Base-by-base conservation (phyloP, 768 basidiomycete genomes). In the Lactifluus hygrophoroides region DNA sequence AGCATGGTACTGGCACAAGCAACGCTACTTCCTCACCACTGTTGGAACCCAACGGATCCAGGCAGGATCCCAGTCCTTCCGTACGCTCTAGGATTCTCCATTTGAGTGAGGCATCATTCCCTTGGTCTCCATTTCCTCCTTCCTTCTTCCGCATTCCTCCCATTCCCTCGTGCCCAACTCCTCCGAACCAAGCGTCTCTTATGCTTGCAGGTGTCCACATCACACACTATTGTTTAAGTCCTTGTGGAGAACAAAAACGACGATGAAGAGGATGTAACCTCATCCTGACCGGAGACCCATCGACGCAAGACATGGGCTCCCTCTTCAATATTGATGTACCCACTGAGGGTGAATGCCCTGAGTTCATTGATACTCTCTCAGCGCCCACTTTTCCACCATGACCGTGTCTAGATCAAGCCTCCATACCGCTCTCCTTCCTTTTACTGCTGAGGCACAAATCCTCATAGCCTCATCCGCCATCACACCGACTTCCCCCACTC, bases 321-420 rank as follows among this genome's bases (percentile, higher is more conserved):
- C 86, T 86, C n/a, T 86, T 88, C 70, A 88, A 83, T 64, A 84
- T 88, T 64, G 79, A 82, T 64, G 68, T 73, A 10, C 84, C 83
- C 3, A 77, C 76, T 13, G 68, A 72, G 13, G 70, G 71, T 40
- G 54, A 62, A 9, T 51, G 4, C 11, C 48, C 50, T 40, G 51
- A 16, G 28, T 19, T 30, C 10, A 23, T 35, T 25, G 56, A 48
- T 21, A 86, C 64, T 88, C 86, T 7, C 70, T 88, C 53, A 86
- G 86, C 65, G 88, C 85, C 2, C 53, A 47, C 21, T 37, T 60
- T 21, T 60, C 59, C 40, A 49, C 54, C 66, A 73, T 64, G 66
- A 54, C 56, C 34, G 56, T 47, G 14, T 57, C 61, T 25, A 62
- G 51, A 27, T 37, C 62, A 30, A 58, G 55, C 30, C 47, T 57